phyloP scores from a whole-genome alignment of 768 basidiomycete species.

The Rhodotorula taiwanensis region DNA sequence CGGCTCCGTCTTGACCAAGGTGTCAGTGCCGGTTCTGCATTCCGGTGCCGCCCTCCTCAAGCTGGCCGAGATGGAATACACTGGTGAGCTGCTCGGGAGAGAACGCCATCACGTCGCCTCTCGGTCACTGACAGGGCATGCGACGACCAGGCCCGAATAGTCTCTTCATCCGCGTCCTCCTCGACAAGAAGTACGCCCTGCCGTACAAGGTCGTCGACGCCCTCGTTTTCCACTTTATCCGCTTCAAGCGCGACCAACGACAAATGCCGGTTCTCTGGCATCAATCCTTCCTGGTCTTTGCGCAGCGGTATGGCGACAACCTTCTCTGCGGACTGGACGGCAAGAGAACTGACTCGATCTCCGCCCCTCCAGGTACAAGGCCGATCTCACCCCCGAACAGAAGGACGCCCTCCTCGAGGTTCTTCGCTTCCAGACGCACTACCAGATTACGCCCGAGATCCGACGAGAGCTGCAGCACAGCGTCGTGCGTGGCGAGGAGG shows the following conservation, averaged over 20 bases:
- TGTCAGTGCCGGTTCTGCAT: conserved; percentile 91
- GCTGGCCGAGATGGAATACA: conserved; percentile 92
- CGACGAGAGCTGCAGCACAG: conserved; percentile 81
- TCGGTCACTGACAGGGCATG: neutral
- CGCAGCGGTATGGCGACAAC: conserved; percentile 62
- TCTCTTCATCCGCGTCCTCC: conserved; percentile 87
- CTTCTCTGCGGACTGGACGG: neutral
- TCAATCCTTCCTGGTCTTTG: conserved; percentile 88
- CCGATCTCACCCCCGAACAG: conserved; percentile 90
- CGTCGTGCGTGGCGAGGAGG: conserved; percentile 69
- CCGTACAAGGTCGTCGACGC: conserved; percentile 97
- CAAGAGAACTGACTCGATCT: neutral
- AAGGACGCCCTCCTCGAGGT: conserved; percentile 96
- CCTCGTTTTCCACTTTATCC: conserved; percentile 95
- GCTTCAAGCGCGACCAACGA: conserved; percentile 73
- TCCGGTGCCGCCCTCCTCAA: conserved; percentile 89
- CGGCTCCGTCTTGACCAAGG: conserved; percentile 80
- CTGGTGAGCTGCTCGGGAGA: conserved; percentile 52
- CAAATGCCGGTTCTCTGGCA: conserved; percentile 97
- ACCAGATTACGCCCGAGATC: conserved; percentile 81
- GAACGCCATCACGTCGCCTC: neutral
- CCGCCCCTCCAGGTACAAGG: conserved; percentile 63
- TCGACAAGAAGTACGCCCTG: conserved; percentile 96
- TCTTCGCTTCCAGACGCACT: conserved; percentile 72
- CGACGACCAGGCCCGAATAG: conserved; percentile 89